phyloP scores from a whole-genome alignment of 306 rosid species.

The Malus domestica region DNA sequence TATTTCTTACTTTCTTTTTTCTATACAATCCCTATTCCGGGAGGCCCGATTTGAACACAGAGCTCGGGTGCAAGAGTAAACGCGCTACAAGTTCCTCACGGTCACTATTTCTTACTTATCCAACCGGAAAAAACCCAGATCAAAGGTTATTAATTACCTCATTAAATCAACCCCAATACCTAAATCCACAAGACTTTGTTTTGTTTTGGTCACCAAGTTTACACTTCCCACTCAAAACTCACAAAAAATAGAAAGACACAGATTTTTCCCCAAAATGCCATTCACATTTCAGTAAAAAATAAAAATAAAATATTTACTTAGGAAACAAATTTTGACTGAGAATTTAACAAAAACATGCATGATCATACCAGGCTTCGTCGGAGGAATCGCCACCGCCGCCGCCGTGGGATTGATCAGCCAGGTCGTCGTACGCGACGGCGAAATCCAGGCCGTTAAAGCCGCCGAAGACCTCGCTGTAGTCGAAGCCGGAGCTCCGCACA shows the following conservation, averaged over 20 bases:
- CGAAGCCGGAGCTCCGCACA: slow-evolving; percentile 48
- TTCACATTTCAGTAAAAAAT: neutral
- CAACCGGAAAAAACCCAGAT: slow-evolving; percentile 5
- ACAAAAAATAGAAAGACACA: slow-evolving; percentile 17
- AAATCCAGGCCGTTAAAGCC: slow-evolving; percentile 52
- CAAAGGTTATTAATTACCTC: neutral
- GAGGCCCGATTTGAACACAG: too few species aligned
- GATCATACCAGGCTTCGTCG: slow-evolving; percentile 72
- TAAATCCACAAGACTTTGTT: slow-evolving; percentile 10
- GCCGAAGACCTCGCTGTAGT: slow-evolving; percentile 73
- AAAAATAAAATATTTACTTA: neutral
- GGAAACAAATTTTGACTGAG: neutral
- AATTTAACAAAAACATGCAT: slow-evolving; percentile 2
- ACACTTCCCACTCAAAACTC: neutral
- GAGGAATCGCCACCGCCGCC: slow-evolving; percentile 30
- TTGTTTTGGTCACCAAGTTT: slow-evolving; percentile 1
- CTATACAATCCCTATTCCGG: too few species aligned
- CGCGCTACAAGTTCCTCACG: neutral
- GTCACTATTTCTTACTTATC: neutral
- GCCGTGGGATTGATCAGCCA: slow-evolving; percentile 33
- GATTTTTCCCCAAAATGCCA: neutral
- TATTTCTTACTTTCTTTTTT: neutral
- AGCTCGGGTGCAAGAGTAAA: too few species aligned
- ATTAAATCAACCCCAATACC: slow-evolving; percentile 3
- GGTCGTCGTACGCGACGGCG: slow-evolving; percentile 54